Evolutionary conservation across 352 stramenopile genomes (phyloP).

Genomic region (Phytophthora litchii): DNA sequence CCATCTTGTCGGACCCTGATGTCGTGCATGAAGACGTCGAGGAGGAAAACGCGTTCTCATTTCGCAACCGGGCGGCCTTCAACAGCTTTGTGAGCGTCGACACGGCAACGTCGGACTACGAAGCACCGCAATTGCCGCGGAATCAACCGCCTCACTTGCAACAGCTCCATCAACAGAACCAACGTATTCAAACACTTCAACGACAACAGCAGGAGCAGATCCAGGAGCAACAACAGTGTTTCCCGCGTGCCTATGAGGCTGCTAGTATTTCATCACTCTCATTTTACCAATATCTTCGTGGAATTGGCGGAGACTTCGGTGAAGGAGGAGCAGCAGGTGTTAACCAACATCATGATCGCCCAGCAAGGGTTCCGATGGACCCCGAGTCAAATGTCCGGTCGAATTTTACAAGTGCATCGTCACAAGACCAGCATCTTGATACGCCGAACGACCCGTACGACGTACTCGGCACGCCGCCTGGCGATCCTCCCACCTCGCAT

Average conservation of each 20-base stretch:
- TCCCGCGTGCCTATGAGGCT: conserved; percentile 27
- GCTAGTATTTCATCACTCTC: conserved; percentile 23
- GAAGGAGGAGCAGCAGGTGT: conserved; percentile 5
- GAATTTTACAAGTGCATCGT: conserved; percentile 43
- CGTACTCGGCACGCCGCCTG: conserved; percentile 54
- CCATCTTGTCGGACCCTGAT: conserved; percentile 25
- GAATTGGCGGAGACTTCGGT: conserved; percentile 7
- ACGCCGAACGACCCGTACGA: conserved; percentile 57
- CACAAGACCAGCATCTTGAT: conserved; percentile 17
- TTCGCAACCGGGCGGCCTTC: conserved; percentile 22
- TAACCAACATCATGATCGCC: conserved; percentile 11
- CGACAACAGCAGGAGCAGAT: conserved; percentile 33
- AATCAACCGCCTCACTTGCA: conserved; percentile 19
- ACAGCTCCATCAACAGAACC: conserved; percentile 31
- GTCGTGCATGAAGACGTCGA: conserved; percentile 17
- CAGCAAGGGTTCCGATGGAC: conserved; percentile 20
- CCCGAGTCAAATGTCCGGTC: conserved; percentile 46
- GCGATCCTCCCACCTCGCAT: conserved; percentile 42
- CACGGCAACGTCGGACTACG: conserved; percentile 21
- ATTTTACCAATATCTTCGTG: conserved; percentile 29
- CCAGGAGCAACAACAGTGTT: conserved; percentile 30
- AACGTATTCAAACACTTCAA: conserved; percentile 25
- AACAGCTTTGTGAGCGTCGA: conserved; percentile 44
- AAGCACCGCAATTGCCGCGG: conserved; percentile 6
- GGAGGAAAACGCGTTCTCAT: conserved; percentile 18